phyloP scores from a whole-genome alignment of 345 rosid species.

The Brassica carinata region DNA sequence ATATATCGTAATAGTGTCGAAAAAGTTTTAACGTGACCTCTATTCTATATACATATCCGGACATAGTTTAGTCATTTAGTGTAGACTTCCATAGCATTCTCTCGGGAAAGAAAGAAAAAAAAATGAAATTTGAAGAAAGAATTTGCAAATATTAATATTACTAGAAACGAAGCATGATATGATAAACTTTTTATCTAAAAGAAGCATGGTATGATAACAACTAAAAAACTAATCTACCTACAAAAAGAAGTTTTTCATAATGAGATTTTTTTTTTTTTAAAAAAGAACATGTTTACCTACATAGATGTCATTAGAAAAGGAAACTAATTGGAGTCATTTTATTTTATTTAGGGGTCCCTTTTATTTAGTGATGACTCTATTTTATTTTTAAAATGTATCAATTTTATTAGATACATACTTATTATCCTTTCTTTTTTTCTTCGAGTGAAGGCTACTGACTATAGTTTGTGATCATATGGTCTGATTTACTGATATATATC shows the following conservation, averaged over 20 bases:
- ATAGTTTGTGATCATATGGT: slow-evolving; percentile 1
- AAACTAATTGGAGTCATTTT: background rate
- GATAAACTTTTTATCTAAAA: no score
- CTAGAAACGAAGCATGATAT: no score
- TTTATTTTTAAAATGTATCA: background rate
- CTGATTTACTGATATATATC: background rate
- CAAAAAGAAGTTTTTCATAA: no score
- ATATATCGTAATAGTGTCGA: background rate
- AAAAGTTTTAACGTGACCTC: background rate
- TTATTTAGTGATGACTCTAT: background rate
- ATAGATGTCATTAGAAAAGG: background rate
- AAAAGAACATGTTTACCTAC: no score
- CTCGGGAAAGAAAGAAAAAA: background rate
- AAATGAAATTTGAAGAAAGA: background rate
- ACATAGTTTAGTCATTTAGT: background rate
- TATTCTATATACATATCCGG: background rate
- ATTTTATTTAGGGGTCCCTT: background rate
- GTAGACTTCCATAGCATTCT: slow-evolving; percentile 13
- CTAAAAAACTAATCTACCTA: no score
- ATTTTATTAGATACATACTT: background rate
- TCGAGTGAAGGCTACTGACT: background rate
- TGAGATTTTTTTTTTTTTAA: no score
- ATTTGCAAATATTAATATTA: slow-evolving; percentile 16
- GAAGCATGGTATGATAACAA: no score
- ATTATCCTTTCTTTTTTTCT: background rate